Percentiles rank a stretch among this genome's conserved stretches.
These are phyloP conservation scores for Pseudopyricularia cyperi DNA, from an alignment of 2,329 filamentous ascomycete genomes.

Conservation along the genomic window DNA sequence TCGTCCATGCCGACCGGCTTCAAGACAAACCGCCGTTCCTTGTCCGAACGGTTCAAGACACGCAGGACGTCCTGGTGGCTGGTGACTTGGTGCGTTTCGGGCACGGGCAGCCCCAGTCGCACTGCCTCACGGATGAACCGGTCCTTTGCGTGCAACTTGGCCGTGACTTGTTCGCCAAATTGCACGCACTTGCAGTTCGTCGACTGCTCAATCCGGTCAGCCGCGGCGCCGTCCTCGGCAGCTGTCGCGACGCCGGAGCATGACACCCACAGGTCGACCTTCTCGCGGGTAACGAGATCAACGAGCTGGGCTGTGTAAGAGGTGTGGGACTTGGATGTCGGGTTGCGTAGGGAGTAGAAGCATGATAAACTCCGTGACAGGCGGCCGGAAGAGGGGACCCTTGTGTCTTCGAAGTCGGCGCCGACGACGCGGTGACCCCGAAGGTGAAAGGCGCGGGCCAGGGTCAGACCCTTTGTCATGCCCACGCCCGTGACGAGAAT, in stretches of 20 bases:
- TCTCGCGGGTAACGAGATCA: conserved; percentile 47
- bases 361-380: neutral
- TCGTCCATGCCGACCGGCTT: conserved; percentile 55
- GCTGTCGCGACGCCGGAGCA: conserved; percentile 57
- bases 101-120: conserved; percentile 38
- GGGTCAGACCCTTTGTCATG: conserved; percentile 55
- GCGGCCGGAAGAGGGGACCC: neutral
- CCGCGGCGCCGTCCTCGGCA: conserved; percentile 53
- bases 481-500: conserved; percentile 61
- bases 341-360: neutral
- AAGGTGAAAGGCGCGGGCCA: conserved; percentile 52
- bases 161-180: neutral
- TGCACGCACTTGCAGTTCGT: neutral
- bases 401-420: conserved; percentile 25
- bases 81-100: conserved; percentile 37
- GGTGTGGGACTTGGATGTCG: neutral
- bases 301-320: conserved; percentile 20
- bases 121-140: conserved; percentile 47
- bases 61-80: neutral
- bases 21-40: conserved; percentile 42
- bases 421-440: conserved; percentile 59
- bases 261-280: conserved; percentile 59
- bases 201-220: conserved; percentile 39
- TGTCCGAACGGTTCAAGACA: neutral
- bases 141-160: conserved; percentile 48